These are phyloP conservation scores for Stenogyne calaminthoides DNA, from an alignment of 305 asterid species.

Conservation along the genomic window DNA sequence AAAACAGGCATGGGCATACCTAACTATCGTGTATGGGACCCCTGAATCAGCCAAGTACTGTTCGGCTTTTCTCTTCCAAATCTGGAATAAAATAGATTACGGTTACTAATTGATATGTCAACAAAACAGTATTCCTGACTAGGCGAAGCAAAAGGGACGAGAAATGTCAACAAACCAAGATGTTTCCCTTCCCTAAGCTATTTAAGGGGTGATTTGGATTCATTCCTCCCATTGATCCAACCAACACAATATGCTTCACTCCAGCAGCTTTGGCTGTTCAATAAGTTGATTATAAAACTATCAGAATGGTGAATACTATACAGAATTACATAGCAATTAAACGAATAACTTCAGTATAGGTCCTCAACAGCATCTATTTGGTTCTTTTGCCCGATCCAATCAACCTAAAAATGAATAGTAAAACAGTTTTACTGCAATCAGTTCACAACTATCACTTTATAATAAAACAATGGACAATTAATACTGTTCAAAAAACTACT, in stretches of 20 bases:
- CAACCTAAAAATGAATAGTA: slow-evolving; percentile 54
- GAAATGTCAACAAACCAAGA: slow-evolving; percentile 57
- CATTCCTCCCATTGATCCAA: slow-evolving; percentile 98
- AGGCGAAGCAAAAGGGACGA: not conserved
- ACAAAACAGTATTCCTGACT: not conserved
- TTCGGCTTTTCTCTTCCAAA: slow-evolving; percentile 81
- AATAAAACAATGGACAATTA: too few relatives aligned
- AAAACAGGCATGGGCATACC: not conserved
- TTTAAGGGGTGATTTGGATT: slow-evolving; percentile 73
- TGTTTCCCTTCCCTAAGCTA: slow-evolving; percentile 85
- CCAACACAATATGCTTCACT: slow-evolving; percentile 87
- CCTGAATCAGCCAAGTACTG: slow-evolving; percentile 89
- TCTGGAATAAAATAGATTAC: slow-evolving; percentile 29
- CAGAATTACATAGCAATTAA: slow-evolving; percentile 3
- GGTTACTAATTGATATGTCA: not conserved
- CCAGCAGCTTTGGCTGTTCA: slow-evolving; percentile 94
- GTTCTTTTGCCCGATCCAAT: slow-evolving; percentile 95
- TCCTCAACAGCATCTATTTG: slow-evolving; percentile 84
- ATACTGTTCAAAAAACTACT: too few relatives aligned
- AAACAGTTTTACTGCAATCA: too few relatives aligned
- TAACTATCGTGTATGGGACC: slow-evolving; percentile 66
- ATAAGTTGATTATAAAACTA: not conserved
- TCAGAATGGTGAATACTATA: slow-evolving; percentile 9
- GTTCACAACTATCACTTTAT: too few relatives aligned
- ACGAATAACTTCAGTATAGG: not conserved